Evolutionary conservation across 441 rosid genomes (phyloP), one percentile per base, ranked within the genome.

Genomic region (Eugenia klotzschiana): DNA sequence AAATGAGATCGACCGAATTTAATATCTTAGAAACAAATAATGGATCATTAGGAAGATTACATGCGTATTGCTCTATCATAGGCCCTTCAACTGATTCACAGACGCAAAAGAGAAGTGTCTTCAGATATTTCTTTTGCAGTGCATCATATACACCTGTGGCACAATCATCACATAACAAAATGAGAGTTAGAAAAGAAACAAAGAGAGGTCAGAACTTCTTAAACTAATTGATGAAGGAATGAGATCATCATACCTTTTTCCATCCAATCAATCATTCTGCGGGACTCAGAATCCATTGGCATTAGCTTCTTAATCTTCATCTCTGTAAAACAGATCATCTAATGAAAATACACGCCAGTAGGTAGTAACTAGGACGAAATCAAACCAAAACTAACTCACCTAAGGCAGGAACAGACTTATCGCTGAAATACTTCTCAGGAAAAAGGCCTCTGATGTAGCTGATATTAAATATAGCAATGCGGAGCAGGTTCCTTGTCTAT

Each of bases 261-360:
- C 99, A 95, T 95, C 98, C 98, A 95, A 83, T 97, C 98, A 82
- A 97, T 94, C 89, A 97, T 85, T 80, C 98, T 89, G 72, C 98
- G 96, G 51, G 99, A 94, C 90, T 94, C 99, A 0, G 94, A 91
- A 89, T 97, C 98, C 91, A 94, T 87, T 3, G 99, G 98, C 98
- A 97, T 92, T 79, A 97, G 88, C 93, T 96, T 97, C 92, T 96
- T 97, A 86, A 97, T 95, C 93, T 93, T 97, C 95, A 93, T 94
- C 91, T 97, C 98, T 97, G 88, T 85, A 79, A 25, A 85, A 27
- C 82, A 54, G 6, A 27, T 51, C 72, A 18, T 69, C 57, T 86
- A 52, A 77, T 37, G 82, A 85, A 51, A 51, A 79, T 46, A 79
- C 25, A 26, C 5, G 14, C 10, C 2, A 3, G 37, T 20, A 0